Conservation (phyloP, 305 asterid species). For the Solanum hybrid region DNA sequence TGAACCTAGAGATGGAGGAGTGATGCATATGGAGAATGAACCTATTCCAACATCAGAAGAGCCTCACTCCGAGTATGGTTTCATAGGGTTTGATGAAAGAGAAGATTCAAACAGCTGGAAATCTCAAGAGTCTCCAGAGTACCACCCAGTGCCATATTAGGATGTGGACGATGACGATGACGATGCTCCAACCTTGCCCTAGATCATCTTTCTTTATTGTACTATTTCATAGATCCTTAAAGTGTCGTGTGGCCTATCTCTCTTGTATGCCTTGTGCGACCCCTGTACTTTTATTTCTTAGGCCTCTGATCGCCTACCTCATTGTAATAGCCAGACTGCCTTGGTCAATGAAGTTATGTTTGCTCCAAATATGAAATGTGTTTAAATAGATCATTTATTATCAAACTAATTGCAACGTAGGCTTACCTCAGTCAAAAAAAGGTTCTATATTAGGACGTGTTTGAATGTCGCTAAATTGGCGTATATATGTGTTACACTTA, state of each 20-base stretch:
- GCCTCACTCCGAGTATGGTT: not conserved
- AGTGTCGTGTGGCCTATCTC: not conserved
- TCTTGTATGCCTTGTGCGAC: not conserved
- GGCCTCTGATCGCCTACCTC: not conserved
- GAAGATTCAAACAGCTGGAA: too few species aligned
- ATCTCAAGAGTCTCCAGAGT: not conserved
- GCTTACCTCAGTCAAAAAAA: not conserved
- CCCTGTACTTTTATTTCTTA: not conserved
- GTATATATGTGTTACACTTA: not conserved
- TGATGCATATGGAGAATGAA: not conserved
- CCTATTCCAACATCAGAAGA: too few species aligned
- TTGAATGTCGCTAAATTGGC: not conserved
- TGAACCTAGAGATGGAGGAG: not conserved
- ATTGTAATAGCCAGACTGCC: not conserved
- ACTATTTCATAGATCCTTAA: not conserved
- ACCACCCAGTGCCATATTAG: not conserved
- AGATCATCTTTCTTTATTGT: not conserved
- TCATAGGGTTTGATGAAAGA: too few species aligned
- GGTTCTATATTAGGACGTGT: not conserved
- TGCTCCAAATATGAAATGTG: not conserved
- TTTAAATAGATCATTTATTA: not conserved
- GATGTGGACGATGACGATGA: not conserved
- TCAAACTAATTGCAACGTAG: not conserved
- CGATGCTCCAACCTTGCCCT: not conserved
- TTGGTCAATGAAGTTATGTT: not conserved